These are phyloP conservation scores for Leavenworthia alabamica DNA, from an alignment of 345 rosid species.

Conservation along the genomic window DNA sequence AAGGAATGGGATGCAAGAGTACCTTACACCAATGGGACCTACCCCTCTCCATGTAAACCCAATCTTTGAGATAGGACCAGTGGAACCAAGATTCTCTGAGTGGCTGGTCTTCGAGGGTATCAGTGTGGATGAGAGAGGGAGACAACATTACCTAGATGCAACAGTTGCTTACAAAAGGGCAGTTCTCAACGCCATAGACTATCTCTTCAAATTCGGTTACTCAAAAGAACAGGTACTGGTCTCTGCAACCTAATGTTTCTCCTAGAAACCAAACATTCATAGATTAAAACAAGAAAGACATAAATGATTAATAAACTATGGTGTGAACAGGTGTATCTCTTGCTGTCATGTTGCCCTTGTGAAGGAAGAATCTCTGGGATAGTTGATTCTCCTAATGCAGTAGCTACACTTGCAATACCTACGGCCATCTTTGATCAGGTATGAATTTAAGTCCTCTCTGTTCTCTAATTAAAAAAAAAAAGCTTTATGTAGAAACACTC, in stretches of 20 bases:
- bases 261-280: not conserved
- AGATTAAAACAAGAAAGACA: not conserved
- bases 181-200: slow-evolving; percentile 86
- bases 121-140: slow-evolving; percentile 81
- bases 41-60: slow-evolving; percentile 88
- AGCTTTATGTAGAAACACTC: no score
- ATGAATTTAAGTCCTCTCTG: no score
- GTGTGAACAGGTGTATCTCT: slow-evolving; percentile 55
- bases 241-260: no score
- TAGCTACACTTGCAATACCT: slow-evolving; percentile 84
- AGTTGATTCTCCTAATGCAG: slow-evolving; percentile 84
- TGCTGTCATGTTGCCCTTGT: slow-evolving; percentile 86
- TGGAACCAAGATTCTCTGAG: slow-evolving; percentile 90
- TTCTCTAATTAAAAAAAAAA: no score
- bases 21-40: slow-evolving; percentile 96
- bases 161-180: slow-evolving; percentile 85
- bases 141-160: slow-evolving; percentile 80
- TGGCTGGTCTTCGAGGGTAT: slow-evolving; percentile 91
- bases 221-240: slow-evolving; percentile 79
- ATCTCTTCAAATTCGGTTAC: slow-evolving; percentile 85
- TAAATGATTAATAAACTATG: slow-evolving; percentile 7
- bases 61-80: slow-evolving; percentile 83
- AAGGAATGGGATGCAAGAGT: slow-evolving; percentile 79
- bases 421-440: slow-evolving; percentile 86
- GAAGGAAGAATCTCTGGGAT: slow-evolving; percentile 94